Evolutionary conservation across 352 stramenopile genomes (phyloP).

Genomic region (Plasmopara halstedii): DNA sequence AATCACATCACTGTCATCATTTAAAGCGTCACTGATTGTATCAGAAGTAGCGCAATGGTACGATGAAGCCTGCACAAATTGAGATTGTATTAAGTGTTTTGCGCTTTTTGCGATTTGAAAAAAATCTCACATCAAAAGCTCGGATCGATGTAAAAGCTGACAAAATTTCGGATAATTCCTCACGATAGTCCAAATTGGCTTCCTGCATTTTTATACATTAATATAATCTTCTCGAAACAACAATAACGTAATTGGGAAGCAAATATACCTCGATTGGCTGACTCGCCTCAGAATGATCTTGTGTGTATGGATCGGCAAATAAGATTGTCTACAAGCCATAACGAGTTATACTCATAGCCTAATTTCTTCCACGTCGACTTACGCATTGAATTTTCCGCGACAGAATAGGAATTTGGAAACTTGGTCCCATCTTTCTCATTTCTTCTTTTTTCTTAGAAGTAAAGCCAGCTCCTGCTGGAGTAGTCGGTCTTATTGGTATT

Average conservation of each 20-base stretch:
- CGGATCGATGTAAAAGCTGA: constrained; percentile 31
- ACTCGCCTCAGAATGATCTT: constrained; percentile 19
- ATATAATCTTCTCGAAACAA: no score
- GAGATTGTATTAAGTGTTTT: no score
- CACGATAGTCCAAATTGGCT: constrained; percentile 27
- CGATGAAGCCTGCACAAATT: constrained; percentile 28
- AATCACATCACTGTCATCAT: constrained; percentile 25
- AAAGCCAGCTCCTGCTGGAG: background rate
- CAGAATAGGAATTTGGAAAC: constrained; percentile 5
- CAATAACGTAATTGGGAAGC: background rate
- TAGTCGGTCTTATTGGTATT: constrained; percentile 8
- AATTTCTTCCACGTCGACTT: no score
- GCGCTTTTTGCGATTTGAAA: background rate
- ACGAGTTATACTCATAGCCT: background rate
- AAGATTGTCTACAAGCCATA: constrained; percentile 17
- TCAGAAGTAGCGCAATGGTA: constrained; percentile 25
- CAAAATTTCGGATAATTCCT: constrained; percentile 47
- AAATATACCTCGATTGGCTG: constrained; percentile 19
- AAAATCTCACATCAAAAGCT: constrained; percentile 29
- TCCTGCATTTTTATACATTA: constrained; percentile 4
- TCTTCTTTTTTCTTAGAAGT: constrained; percentile 3
- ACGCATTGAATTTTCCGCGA: constrained; percentile 20
- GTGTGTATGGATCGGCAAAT: constrained; percentile 18
- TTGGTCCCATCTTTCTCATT: constrained; percentile 6
- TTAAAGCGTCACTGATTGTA: constrained; percentile 26